Percentiles rank a stretch among this genome's conserved stretches.
Evolutionary conservation across 768 basidiomycete species (phyloP).

Genomic region (Phaeotremella skinneri): DNA sequence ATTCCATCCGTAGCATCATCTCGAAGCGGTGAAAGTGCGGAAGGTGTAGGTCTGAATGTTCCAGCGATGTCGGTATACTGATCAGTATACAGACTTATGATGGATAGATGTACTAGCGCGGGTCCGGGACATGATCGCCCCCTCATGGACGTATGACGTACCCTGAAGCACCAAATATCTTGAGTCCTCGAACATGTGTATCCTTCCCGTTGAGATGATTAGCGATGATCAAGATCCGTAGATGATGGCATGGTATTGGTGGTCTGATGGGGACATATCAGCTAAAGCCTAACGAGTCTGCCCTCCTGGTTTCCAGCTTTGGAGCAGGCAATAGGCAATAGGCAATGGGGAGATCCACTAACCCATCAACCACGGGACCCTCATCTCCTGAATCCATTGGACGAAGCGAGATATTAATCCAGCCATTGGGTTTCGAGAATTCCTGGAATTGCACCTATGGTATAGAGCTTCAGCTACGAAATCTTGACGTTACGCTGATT

Average conservation of each 20-base stretch:
- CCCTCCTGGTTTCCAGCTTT: neutral
- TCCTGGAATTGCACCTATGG: conserved; percentile 60
- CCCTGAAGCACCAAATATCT: conserved; percentile 81
- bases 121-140: neutral
- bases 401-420: conserved; percentile 60
- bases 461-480: neutral
- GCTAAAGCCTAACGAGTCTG: neutral
- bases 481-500: neutral
- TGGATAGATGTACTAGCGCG: neutral
- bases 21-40: conserved; percentile 13
- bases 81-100: neutral
- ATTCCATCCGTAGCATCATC: conserved; percentile 54
- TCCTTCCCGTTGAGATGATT: conserved; percentile 99
- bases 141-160: conserved; percentile 53
- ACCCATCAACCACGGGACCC: conserved; percentile 77
- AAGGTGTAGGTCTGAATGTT: neutral
- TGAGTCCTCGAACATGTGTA: conserved; percentile 90
- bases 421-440: conserved; percentile 87
- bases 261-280: conserved; percentile 57
- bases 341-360: conserved; percentile 44
- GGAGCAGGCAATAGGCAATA: no score
- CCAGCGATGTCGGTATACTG: neutral
- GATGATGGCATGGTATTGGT: conserved; percentile 80
- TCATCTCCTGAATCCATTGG: conserved; percentile 57
- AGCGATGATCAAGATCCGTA: conserved; percentile 83